Base-by-base conservation (phyloP, 2,329 filamentous ascomycete genomes). In the Botrytis pseudocinerea region DNA sequence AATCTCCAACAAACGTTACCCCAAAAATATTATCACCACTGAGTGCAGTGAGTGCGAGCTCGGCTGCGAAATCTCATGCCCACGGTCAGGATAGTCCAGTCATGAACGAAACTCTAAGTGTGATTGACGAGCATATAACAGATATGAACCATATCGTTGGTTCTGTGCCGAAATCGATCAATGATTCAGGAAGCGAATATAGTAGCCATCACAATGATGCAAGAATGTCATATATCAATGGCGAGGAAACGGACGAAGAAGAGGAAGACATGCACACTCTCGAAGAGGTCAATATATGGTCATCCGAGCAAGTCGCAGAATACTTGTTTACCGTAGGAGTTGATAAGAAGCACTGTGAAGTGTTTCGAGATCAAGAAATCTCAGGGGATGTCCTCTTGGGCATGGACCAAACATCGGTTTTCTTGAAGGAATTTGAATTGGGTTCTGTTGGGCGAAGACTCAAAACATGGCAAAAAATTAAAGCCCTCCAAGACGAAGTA, bases 381-480 rank as follows among this genome's bases (percentile, higher is more conserved):
- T 91, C 93, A 2, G 96, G 96, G 66, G 95, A 98, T 79, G 95
- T 98, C 6, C 84, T 99, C 57, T 84, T 99, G 70, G 93, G 93
- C 70, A 97, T 98, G 93, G 94, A 98, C 78, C 95, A 98, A 83
- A 93, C 93, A 73, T 97, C 96, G 57, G 87, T 98, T 25, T 97
- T 98, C 81, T 91, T 98, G 85, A 97, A 97, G 80, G 95, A 96
- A 64, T 97, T 98, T 78, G 93, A 98, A 77, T 87, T 98, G 77
- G 95, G 95, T 28, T 93, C 95, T 4, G 95, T 98, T 77, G 95
- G 95, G 14, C 89, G 93, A 73, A 89, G 95, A 75, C 84, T 98
- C 75, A 97, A 97, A 82, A 97, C 95, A 2, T 98, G 95, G 95
- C 94, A 98, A 82, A 97, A 96, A 83, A 95, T 98, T 82, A 97